Evolutionary conservation across 1,284 basidiomycete genomes (phyloP).

Genomic region (Pseudozyma sp.): DNA sequence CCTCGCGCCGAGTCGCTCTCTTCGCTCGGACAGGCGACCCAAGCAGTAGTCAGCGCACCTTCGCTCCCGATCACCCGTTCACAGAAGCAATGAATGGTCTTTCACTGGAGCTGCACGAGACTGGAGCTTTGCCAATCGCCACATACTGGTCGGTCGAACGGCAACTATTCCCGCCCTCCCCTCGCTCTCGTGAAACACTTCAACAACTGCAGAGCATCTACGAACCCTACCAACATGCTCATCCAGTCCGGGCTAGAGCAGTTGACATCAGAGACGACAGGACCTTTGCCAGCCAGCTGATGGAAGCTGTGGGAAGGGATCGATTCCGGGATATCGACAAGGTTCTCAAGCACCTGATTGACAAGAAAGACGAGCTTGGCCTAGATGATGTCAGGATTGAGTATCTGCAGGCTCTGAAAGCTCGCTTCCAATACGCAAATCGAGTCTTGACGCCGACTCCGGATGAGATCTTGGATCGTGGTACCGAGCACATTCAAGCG

Average conservation of each 20-base stretch:
- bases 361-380: neutral
- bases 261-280: neutral
- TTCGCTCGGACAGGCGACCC: no score
- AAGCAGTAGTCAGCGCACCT: no score
- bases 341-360: slow-evolving; percentile 1
- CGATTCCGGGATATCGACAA: slow-evolving; percentile 8
- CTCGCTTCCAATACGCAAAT: neutral
- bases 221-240: slow-evolving; percentile 5
- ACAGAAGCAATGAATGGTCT: neutral
- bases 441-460: slow-evolving; percentile 6
- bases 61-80: no score
- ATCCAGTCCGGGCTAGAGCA: slow-evolving; percentile 1
- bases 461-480: slow-evolving; percentile 4
- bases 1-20: no score
- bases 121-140: neutral
- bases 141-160: neutral
- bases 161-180: neutral
- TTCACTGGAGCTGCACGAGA: neutral
- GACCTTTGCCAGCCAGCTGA: neutral
- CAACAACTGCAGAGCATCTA: slow-evolving; percentile 1
- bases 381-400: slow-evolving; percentile 3
- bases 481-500: neutral
- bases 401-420: slow-evolving; percentile 9
- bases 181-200: neutral
- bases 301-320: neutral